phyloP scores from a whole-genome alignment of 139 green algal genomes.

The Chlamydomonas incerta region DNA sequence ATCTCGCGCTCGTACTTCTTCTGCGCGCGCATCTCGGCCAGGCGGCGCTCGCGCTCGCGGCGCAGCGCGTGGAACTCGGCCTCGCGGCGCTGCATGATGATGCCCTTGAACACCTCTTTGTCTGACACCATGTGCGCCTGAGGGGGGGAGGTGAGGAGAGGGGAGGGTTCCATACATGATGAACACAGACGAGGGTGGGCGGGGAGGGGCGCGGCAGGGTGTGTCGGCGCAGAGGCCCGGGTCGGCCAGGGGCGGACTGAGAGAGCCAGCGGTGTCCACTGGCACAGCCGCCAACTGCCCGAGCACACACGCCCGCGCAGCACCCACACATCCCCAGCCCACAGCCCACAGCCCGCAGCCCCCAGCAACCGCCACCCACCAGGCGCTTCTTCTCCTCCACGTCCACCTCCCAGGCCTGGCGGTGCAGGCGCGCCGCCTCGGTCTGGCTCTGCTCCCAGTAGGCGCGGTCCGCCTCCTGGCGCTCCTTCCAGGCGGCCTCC shows the following conservation, averaged over 20 bases:
- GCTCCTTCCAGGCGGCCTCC: constrained; percentile 48
- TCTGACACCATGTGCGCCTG: constrained; percentile 44
- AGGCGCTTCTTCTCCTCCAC: constrained; percentile 84
- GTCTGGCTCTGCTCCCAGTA: constrained; percentile 61
- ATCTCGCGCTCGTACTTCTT: constrained; percentile 75
- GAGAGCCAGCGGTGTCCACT: too few relatives aligned
- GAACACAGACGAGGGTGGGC: too few relatives aligned
- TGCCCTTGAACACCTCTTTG: constrained; percentile 50
- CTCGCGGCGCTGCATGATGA: constrained; percentile 80
- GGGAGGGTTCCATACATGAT: too few relatives aligned
- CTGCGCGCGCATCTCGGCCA: constrained; percentile 66
- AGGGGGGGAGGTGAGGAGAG: too few relatives aligned
- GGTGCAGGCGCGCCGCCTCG: constrained; percentile 62
- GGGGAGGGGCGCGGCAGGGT: too few relatives aligned
- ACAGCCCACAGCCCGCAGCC: background rate
- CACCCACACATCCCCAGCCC: too few relatives aligned
- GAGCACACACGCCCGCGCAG: too few relatives aligned
- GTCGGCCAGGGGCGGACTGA: too few relatives aligned
- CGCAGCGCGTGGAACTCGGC: constrained; percentile 88
- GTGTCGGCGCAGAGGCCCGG: background rate
- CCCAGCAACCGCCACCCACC: background rate
- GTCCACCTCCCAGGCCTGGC: constrained; percentile 87
- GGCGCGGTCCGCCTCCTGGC: constrained; percentile 74
- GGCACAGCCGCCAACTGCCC: too few relatives aligned
- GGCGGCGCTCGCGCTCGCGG: constrained; percentile 61